Conservation (phyloP, 345 rosid species). For the Eucalyptus melliodora region DNA sequence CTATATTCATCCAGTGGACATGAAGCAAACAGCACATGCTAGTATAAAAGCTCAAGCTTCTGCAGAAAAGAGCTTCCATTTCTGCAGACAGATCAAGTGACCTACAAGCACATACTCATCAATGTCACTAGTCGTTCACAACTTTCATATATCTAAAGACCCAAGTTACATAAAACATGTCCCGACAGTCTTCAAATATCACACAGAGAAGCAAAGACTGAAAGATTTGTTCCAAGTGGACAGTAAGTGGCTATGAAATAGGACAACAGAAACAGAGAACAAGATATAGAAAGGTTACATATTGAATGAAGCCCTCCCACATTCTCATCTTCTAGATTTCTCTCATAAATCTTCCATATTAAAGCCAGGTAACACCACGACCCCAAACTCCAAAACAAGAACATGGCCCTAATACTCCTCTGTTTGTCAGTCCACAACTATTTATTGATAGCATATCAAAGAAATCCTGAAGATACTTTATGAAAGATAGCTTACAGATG, state of each 20-base stretch:
- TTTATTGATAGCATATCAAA: background rate
- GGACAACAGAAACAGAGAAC: background rate
- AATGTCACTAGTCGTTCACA: background rate
- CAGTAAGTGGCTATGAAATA: background rate
- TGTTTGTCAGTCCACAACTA: background rate
- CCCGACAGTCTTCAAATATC: background rate
- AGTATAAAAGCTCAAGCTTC: background rate
- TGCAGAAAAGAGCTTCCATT: background rate
- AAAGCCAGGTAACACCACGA: background rate
- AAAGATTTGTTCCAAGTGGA: background rate
- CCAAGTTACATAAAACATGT: background rate
- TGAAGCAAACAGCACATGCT: background rate
- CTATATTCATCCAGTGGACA: background rate
- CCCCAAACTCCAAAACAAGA: background rate
- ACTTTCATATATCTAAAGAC: background rate
- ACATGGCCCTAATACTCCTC: background rate
- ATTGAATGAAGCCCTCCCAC: background rate
- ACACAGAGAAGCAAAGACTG: background rate
- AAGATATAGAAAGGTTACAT: background rate
- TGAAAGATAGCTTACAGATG: conserved; percentile 46
- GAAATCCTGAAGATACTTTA: background rate
- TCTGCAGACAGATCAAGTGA: background rate
- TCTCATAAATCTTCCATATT: background rate
- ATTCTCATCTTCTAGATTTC: background rate
- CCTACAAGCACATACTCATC: background rate